Base-by-base conservation (phyloP, 2,329 filamentous ascomycete genomes). In the Hymenoscyphus albidus region DNA sequence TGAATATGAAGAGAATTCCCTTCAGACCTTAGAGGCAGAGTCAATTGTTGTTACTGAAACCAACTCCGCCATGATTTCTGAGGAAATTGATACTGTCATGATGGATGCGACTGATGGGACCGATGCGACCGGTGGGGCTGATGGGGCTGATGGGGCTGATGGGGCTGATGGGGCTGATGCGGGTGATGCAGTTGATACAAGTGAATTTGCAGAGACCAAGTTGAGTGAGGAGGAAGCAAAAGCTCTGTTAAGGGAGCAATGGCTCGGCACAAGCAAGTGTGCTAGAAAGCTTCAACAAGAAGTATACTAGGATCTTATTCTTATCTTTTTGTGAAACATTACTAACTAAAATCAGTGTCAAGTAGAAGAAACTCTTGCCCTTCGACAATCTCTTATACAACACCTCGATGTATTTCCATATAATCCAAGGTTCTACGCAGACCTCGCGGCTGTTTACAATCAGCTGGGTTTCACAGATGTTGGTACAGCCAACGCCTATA, bases 391-490 rank as follows among this genome's bases (percentile, higher is more conserved):
- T 3, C 22, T 69, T 18, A 9, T 65, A 6, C 42, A 67, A n/a
- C 58, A 66, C 22, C 51, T 66, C 12, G 22, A 56, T 0, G 22
- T 40, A 2, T 40, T 57, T 4, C 70, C 72, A 0, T 70, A 74
- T 55, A 65, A 74, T 22, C 70, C 71, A 1, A 18, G 27, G 0
- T 38, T 64, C 7, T 69, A 67, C 32, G 56, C 73, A 7, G 58
- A 68, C 4, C 59, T 73, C 2, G 59, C 59, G 1, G n/a, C 32
- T 2, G 38, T 68, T 2, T 59, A 72, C 31, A 39, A 57, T 9
- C 64, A 66, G 6, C 58, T 74, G 3, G 70, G 71, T 2, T 75
- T 74, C 22, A 62, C 58, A 5, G 72, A 74, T 27, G 65, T 72
- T 9, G 62, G 62, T 1, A 64, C 63, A 0, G 64, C 64, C 2